Base-by-base conservation (phyloP, 2,329 filamentous ascomycete genomes). In the Blastomyces gilchristii region DNA sequence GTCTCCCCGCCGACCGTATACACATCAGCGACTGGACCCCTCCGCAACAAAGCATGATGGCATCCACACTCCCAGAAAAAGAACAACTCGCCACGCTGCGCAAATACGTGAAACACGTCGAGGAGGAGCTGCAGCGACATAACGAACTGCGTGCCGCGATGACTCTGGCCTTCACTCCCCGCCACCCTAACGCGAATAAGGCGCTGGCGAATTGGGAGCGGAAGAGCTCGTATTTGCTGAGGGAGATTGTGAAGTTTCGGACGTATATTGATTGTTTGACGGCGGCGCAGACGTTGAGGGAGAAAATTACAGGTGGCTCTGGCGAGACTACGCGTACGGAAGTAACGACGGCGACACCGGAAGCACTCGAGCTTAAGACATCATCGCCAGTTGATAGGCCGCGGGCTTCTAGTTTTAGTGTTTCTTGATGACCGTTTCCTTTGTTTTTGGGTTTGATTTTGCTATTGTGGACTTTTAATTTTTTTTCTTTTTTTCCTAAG, bases 121-220 rank as follows among this genome's bases (percentile, higher is more conserved):
- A 97, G 71, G 85, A 87, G 14, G 94, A 99, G 69, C 80, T 97
- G 58, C 84, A 90, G 72, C 82, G 83, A 65, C 94, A 99, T 76
- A 97, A 97, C 71, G 88, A 92, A 72, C 81, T 97, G 67, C 87
- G 94, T 68, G 86, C 86, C 63, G 87, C 91, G 2, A 94, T 97
- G 88, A 82, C 92, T 62, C 82, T 96, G 62, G 91, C 94, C 9
- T 97, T 95, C 73, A 91, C 90, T 16, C 89, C 91, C 2, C 85
- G 91, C 39, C 88, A 93, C 65, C 82, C 85, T 47, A 97, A 97
- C 71, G 84, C 87, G 18, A 80, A 80, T 66, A 92, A 89, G 75
- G 91, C 93, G 18, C 93, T 97, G 89, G 83, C 87, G 25, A 99
- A 99, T 75, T 99, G 94, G 93, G 92, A 99, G 79, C 87, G 89